Evolutionary conservation across 2,329 filamentous ascomycete species (phyloP), one percentile per base, ranked within the genome.

Genomic region (Helotiales sp.): DNA sequence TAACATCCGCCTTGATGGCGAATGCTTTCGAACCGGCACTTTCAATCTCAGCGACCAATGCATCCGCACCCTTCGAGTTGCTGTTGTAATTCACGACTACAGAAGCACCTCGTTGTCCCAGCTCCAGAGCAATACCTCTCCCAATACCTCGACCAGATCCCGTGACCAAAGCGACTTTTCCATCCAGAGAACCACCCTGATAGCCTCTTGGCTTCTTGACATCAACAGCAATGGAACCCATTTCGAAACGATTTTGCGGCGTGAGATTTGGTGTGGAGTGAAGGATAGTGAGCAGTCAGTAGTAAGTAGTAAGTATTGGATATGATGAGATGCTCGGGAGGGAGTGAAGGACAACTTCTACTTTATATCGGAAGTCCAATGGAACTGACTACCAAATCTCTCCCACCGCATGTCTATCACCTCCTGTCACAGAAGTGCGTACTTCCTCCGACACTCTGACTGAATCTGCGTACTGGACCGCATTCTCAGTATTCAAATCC

Each of bases 61-160:
- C 46, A 83, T 87, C 76, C 13, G 87, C 87, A 0, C 81, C 74
- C 10, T 71, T 67, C 17, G 77, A 69, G 65, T 83, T 82, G 51
- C 79, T 80, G 55, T 79, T 75, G 73, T 90, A 90, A 77, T 89
- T 90, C 70, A 90, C 80, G 15, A 68, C 60, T 55, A 73, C 69
- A 46, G 73, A 66, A 4, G 74, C 74, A 9, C 76, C 75, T 15
- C 73, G 72, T 61, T 73, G 69, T 5, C 73, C 74, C 17, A 69
- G 66, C n/a, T 68, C 74, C 33, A 69, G 67, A 3, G 74, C 71
- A n/a, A 77, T 73, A 36, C 73, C 73, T 7, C 73, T 79, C 19
- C 91, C 91, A 12, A 96, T 80, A 34, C 91, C 91, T 63, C 91
- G 81, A 5, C 89, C 92, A 47, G 90, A 90, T 44, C 91, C 91